Percentiles rank a stretch among this genome's conserved stretches.
phyloP scores from a whole-genome alignment of 352 stramenopile species.

The Globisporangium camurandrum region DNA sequence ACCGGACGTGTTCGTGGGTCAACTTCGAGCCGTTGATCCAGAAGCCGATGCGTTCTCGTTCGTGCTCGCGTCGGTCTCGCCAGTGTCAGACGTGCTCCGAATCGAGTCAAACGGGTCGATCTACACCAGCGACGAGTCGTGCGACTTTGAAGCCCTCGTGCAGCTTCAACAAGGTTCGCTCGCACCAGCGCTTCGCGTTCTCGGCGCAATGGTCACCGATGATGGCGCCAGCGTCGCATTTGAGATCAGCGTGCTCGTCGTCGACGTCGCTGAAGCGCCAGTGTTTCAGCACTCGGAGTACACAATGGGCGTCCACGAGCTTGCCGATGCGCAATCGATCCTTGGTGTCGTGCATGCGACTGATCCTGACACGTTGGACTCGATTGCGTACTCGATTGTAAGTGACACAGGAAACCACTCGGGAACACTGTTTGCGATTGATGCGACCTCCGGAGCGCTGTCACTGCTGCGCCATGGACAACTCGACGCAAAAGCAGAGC shows the following conservation, averaged over 20 bases:
- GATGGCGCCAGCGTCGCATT: slow-evolving; percentile 2
- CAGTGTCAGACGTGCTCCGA: slow-evolving; percentile 16
- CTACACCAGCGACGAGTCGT: slow-evolving; percentile 2
- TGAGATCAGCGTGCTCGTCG: not conserved
- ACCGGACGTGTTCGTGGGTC: slow-evolving; percentile 14
- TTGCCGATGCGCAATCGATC: slow-evolving; percentile 19
- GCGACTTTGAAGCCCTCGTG: slow-evolving; percentile 6
- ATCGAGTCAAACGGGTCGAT: slow-evolving; percentile 1
- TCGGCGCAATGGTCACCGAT: slow-evolving; percentile 1
- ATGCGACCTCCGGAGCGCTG: not conserved
- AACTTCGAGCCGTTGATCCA: slow-evolving; percentile 33
- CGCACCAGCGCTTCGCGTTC: not conserved
- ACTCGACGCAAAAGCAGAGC: slow-evolving; percentile 1
- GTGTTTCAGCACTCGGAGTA: slow-evolving; percentile 17
- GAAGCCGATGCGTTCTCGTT: slow-evolving; percentile 41
- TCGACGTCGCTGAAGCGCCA: slow-evolving; percentile 18
- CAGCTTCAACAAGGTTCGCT: not conserved
- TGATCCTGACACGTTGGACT: slow-evolving; percentile 32
- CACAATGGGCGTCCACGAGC: slow-evolving; percentile 34
- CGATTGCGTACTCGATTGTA: slow-evolving; percentile 17
- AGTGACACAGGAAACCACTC: not conserved
- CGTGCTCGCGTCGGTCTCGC: slow-evolving; percentile 17
- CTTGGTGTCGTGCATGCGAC: slow-evolving; percentile 30
- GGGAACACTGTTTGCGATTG: not conserved
- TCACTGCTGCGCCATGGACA: slow-evolving; percentile 5